Evolutionary conservation across 1,284 basidiomycete genomes (phyloP).

Genomic region (Trametes sp.): DNA sequence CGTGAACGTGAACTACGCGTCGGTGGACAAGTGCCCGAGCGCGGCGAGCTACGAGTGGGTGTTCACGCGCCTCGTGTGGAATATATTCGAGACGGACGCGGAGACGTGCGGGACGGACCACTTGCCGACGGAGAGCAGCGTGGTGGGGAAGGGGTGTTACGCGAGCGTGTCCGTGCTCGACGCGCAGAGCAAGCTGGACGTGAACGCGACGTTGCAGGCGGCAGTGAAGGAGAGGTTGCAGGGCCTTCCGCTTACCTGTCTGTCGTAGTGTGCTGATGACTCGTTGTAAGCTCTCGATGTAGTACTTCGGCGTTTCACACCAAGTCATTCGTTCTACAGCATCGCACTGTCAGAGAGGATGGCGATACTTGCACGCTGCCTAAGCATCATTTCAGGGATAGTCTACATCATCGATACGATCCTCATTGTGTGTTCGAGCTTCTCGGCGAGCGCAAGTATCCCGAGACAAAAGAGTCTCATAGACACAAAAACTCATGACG

Average conservation of each 20-base stretch:
- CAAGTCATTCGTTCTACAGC: too few species aligned
- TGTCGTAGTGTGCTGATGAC: too few species aligned
- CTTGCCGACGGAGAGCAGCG: slow-evolving; percentile 52
- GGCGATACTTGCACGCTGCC: too few species aligned
- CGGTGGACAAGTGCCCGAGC: slow-evolving; percentile 48
- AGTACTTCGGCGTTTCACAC: too few species aligned
- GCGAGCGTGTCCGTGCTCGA: slow-evolving; percentile 56
- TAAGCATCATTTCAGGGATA: too few species aligned
- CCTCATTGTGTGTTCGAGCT: too few species aligned
- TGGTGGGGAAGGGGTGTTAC: slow-evolving; percentile 50
- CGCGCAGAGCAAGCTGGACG: slow-evolving; percentile 55
- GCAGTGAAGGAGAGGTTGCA: slow-evolving; percentile 47
- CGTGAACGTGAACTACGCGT: slow-evolving; percentile 61
- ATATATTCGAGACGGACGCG: slow-evolving; percentile 48
- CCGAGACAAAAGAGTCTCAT: too few species aligned
- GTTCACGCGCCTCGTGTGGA: slow-evolving; percentile 50
- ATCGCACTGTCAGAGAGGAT: too few species aligned
- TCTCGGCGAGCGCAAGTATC: too few species aligned
- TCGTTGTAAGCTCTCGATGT: too few species aligned
- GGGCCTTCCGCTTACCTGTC: slow-evolving; percentile 17
- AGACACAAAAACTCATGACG: too few species aligned
- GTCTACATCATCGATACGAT: too few species aligned
- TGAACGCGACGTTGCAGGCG: slow-evolving; percentile 50
- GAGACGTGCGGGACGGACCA: slow-evolving; percentile 50
- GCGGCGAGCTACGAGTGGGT: slow-evolving; percentile 53